Base-by-base conservation (phyloP, 2,329 filamentous ascomycete species). In the Microsporum audouinii region DNA sequence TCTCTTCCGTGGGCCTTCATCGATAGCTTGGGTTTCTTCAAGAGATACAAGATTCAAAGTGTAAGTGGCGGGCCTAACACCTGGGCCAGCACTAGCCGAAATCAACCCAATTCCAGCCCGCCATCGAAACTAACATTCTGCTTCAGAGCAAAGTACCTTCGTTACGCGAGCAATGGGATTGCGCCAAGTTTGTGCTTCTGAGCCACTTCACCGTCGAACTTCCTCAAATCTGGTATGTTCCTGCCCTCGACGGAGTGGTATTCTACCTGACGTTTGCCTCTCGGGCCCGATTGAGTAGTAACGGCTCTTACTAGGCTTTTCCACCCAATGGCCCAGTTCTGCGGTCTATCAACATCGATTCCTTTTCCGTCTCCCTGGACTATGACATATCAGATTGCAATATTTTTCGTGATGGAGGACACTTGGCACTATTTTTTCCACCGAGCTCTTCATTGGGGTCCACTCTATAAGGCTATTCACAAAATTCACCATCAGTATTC, bases 401-500 rank as follows among this genome's bases (percentile, higher is more conserved):
- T 97, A 72, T 95, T 97, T 82, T 99, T 99, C 78, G 83, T 97
- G 62, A 77, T 96, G 70, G 94, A 99, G 77, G 94, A 99, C 76
- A 80, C 92, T 67, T 99, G 94, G 94, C 94, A 99, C 78, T 99
- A 99, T 82, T 97, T 91, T 86, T 86, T 85, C 67, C 94, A 99
- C 79, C 90, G 94, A 68, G 84, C 83, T 49, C 85, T 99, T 77
- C 94, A 99, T 81, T 95, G 90, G 80, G 91, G 89, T 27, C 89
- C 91, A 43, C 85, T 99, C 4, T 99, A 99, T 85, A 95, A 91
- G 80, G 84, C 86, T 71, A 89, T 99, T 70, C 94, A 99, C 84
- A 99, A 99, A 81, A 91, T 99, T 69, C 94, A 99, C 79, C 94
- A 99, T 80, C 92, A 94, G 71, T 99, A 99, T 80, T 96, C 91